Evolutionary conservation across 2,329 filamentous ascomycete genomes (phyloP).

Genomic region (Blastomyces parvus): DNA sequence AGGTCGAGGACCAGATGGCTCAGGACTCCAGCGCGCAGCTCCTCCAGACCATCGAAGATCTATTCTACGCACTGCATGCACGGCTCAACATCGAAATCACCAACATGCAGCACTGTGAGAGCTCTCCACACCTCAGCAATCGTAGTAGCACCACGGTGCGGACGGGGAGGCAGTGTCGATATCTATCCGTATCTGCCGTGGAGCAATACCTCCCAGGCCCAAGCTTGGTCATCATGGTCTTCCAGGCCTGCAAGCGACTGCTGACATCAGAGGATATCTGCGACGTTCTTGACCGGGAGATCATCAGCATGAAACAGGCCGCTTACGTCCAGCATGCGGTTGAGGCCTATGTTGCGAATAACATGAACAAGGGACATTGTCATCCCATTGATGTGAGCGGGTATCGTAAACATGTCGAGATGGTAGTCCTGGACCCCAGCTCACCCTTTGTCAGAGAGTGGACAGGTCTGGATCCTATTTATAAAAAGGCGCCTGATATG

Average conservation of each 20-base stretch:
- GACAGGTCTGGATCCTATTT: slow-evolving; percentile 23
- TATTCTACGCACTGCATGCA: slow-evolving; percentile 31
- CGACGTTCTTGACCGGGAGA: slow-evolving; percentile 19
- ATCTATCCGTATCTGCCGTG: not conserved
- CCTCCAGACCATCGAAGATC: slow-evolving; percentile 28
- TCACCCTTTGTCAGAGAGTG: slow-evolving; percentile 24
- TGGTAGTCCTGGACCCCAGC: slow-evolving; percentile 18
- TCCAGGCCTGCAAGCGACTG: slow-evolving; percentile 26
- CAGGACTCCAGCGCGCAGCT: slow-evolving; percentile 23
- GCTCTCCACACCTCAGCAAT: slow-evolving; percentile 20
- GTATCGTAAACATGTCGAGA: slow-evolving; percentile 24
- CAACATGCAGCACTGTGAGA: slow-evolving; percentile 28
- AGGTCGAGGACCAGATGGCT: slow-evolving; percentile 23
- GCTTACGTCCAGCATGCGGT: slow-evolving; percentile 22
- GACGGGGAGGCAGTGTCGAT: not conserved
- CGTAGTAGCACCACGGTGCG: slow-evolving; percentile 13
- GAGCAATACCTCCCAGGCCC: slow-evolving; percentile 24
- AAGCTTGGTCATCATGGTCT: slow-evolving; percentile 27
- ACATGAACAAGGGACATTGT: slow-evolving; percentile 8
- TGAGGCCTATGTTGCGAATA: slow-evolving; percentile 13
- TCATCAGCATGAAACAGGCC: slow-evolving; percentile 25
- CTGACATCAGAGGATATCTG: slow-evolving; percentile 25
- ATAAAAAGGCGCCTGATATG: slow-evolving; percentile 23
- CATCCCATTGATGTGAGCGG: slow-evolving; percentile 21
- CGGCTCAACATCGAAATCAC: slow-evolving; percentile 31